Base-by-base conservation (phyloP, 352 stramenopile genomes). In the Phytophthora europaea region DNA sequence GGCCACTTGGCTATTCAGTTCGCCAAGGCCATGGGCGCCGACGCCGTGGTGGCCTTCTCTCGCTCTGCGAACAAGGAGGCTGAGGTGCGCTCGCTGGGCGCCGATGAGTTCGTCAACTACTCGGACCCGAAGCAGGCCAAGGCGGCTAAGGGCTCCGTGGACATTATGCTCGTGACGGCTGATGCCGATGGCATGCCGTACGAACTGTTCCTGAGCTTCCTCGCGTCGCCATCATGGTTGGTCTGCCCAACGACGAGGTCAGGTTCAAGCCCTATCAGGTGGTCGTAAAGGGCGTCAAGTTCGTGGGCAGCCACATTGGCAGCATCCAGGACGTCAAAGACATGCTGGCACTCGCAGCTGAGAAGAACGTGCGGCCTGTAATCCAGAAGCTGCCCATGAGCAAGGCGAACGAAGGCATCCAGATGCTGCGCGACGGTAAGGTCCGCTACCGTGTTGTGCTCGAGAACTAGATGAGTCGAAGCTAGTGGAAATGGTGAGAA, bases 1-100 rank as follows among this genome's bases (percentile, higher is more conserved):
- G 91, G 92, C 16, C 92, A 98, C 73, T 70, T 98, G 59, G 91
- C 60, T 18, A 80, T 97, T 34, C 94, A 97, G 77, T 91, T 97
- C 53, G 83, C 79, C 20, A 80, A 84, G 3, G 90, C 87, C 10
- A 79, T 97, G 45, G 86, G 85, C 18, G 78, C 72, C 16, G 74
- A 81, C 5, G 70, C 89, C 0, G 81, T 89, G 0, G 83, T 90
- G 12, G 89, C 91, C 0, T 82, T 98, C 59, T 94, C 85, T 18
- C 82, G 82, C 31, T 87, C 77, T 23, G 68, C 65, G 9, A 84
- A 66, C 40, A 98, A 97, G 77, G 79, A 91, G 58, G 48, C 61
- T 0, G 75, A 88, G 47, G 82, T 87, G 8, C 60, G 72, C 31
- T 65, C 73, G 22, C 79, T 97, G 13, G 88, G 89, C 20, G 89